These are phyloP conservation scores for Colletotrichum theobromicola DNA, from an alignment of 2,329 filamentous ascomycete genomes.

Conservation along the genomic window DNA sequence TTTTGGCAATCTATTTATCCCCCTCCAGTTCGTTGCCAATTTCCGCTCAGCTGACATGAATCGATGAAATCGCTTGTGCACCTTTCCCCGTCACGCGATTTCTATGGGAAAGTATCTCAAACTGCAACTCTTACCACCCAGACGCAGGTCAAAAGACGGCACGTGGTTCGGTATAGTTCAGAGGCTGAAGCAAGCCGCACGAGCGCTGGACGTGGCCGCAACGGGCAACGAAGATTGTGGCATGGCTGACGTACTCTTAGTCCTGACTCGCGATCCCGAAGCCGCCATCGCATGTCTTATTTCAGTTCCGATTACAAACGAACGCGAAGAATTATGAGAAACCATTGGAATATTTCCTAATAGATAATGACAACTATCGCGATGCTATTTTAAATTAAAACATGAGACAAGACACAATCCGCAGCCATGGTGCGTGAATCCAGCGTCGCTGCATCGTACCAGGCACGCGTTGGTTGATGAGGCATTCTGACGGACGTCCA, in stretches of 20 bases:
- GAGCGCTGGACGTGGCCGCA: too few relatives aligned
- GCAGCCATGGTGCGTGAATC: neutral
- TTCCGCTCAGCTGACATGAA: neutral
- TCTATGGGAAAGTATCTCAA: neutral
- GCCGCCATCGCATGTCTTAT: neutral
- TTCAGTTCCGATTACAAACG: neutral
- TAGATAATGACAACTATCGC: neutral
- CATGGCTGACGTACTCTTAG: neutral
- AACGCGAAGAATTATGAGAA: neutral
- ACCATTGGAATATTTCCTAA: neutral
- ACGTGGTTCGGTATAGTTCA: neutral
- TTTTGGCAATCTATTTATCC: neutral
- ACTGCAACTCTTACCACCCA: neutral
- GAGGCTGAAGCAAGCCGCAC: too few relatives aligned
- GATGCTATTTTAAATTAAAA: neutral
- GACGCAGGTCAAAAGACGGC: neutral
- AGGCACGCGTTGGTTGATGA: neutral
- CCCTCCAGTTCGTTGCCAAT: neutral
- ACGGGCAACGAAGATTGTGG: too few relatives aligned
- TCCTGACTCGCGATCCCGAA: neutral
- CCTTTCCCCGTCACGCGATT: neutral
- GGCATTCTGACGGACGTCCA: neutral
- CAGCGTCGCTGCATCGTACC: neutral
- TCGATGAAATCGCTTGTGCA: neutral
- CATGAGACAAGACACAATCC: neutral